Conservation (phyloP, 1,139 yeast genomes). For the Wickerhamomyces sp. region DNA sequence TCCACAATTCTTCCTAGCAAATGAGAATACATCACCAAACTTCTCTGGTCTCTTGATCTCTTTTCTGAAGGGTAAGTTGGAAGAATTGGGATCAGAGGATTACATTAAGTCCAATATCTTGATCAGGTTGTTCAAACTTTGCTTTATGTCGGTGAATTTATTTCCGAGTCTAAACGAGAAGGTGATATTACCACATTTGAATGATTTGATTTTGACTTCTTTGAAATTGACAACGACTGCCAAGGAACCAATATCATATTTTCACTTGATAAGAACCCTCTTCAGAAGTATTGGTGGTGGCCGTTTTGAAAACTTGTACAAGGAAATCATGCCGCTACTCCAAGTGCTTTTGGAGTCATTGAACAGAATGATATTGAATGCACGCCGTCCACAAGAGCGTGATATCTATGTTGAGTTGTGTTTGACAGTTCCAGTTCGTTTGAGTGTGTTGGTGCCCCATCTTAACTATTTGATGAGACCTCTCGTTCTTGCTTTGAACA, state of each 20-base stretch:
- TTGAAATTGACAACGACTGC: conserved; percentile 81
- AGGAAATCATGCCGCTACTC: conserved; percentile 85
- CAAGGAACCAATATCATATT: conserved; percentile 86
- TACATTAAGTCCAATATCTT: conserved; percentile 74
- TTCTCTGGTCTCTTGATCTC: conserved; percentile 83
- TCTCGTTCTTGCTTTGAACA: conserved; percentile 82
- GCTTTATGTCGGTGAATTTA: conserved; percentile 92
- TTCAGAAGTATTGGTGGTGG: conserved; percentile 97
- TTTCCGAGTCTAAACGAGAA: conserved; percentile 86
- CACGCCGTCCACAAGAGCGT: conserved; percentile 84
- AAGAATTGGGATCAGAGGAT: conserved; percentile 77
- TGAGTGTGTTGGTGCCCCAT: conserved; percentile 91
- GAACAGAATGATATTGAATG: conserved; percentile 75
- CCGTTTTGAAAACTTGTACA: conserved; percentile 83
- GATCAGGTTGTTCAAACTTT: conserved; percentile 80
- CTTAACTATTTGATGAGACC: conserved; percentile 85
- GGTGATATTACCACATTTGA: conserved; percentile 82
- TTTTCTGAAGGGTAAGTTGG: conserved; percentile 68
- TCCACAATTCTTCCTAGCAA: conserved; percentile 91
- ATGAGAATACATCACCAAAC: conserved; percentile 88
- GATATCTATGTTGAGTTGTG: conserved; percentile 94
- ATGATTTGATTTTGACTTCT: conserved; percentile 75
- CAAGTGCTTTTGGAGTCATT: conserved; percentile 83
- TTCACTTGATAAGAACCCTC: conserved; percentile 79
- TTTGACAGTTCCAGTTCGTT: conserved; percentile 89